A percentile compares a stretch with the other conserved stretches of the same genome.
Evolutionary conservation across 2,329 filamentous ascomycete genomes (phyloP).

Genomic region (Diaporthe citri): DNA sequence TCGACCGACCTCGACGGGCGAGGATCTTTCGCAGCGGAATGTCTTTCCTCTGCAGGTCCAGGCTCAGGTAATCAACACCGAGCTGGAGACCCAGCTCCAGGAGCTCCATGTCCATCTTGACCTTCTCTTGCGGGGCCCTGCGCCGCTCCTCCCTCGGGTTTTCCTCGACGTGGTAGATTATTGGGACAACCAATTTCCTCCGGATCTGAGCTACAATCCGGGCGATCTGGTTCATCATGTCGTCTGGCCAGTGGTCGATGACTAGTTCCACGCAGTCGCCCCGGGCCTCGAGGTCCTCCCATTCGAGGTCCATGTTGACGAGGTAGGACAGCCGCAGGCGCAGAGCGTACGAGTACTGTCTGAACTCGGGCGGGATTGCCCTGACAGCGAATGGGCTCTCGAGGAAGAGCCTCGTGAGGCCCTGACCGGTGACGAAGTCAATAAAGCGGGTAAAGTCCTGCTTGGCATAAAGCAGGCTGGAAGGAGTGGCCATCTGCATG

Average conservation of each 20-base stretch:
- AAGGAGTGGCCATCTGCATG: constrained; percentile 59
- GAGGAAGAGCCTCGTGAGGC: constrained; percentile 63
- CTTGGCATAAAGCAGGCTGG: constrained; percentile 69
- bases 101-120: constrained; percentile 65
- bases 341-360: constrained; percentile 71
- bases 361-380: constrained; percentile 69
- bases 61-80: constrained; percentile 73
- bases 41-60: constrained; percentile 71
- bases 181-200: constrained; percentile 66
- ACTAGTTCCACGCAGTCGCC: constrained; percentile 72
- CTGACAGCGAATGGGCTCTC: constrained; percentile 72
- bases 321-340: constrained; percentile 72
- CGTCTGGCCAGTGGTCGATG: constrained; percentile 68
- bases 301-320: constrained; percentile 62
- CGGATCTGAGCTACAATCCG: constrained; percentile 69
- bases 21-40: constrained; percentile 63
- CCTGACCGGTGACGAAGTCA: constrained; percentile 67
- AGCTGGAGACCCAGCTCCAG: constrained; percentile 74
- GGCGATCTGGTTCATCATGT: constrained; percentile 62
- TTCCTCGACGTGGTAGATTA: constrained; percentile 70
- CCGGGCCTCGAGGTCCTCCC: constrained; percentile 67
- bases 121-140: constrained; percentile 53
- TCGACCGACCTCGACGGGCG: constrained; percentile 66
- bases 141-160: constrained; percentile 57
- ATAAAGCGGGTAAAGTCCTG: constrained; percentile 72